Base-by-base conservation (phyloP, 2,329 filamentous ascomycete species). In the Sclerotinia borealis region DNA sequence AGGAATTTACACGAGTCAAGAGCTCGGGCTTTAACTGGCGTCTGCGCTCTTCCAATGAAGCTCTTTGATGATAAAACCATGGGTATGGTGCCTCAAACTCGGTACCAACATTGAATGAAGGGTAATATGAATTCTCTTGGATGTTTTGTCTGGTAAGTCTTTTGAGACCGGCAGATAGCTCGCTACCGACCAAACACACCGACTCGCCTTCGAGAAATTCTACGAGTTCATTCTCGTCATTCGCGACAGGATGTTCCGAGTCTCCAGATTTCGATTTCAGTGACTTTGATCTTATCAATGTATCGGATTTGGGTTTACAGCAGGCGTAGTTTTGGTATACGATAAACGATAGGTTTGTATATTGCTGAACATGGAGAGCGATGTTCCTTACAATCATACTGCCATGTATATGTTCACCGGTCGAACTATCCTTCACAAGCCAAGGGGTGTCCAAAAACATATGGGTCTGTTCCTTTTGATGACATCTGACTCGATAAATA, bases 1-100 rank as follows among this genome's bases (percentile, higher is more conserved):
- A 62, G 1, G 60, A 62, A 27, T 62, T 62, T 29, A 62, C 60
- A 31, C 50, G 60, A 48, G 50, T 39, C 19, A 62, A 55, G 17
- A 62, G 60, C 36, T 62, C 60, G 15, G 60, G 60, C 48, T 62
- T 62, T 8, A 62, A 7, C 11, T 62, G 60, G 8, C 60, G 50
- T 56, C 60, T 56, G 25, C 60, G 60, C 9, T 62, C 60, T 45
- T 62, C 60, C 43, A 62, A 47, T 15, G 50, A 41, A 22, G 60
- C 60, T 58, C 60, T 62, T 25, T 62, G 60, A 34, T 62, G 50
- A 6, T 62, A 62, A 39, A 62, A 62, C 60, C 60, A 62, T 48
- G 51, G 60, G 49, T 62, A 62, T 29, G 60, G 60, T 39, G 60
- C 60, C 8, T 48, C 31, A 17, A 62, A 62, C 31, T 62, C 60